These are phyloP conservation scores for Paraphysoderma sedebokerense DNA, from an alignment of 371 early-diverging fungal genomes.

Conservation along the genomic window DNA sequence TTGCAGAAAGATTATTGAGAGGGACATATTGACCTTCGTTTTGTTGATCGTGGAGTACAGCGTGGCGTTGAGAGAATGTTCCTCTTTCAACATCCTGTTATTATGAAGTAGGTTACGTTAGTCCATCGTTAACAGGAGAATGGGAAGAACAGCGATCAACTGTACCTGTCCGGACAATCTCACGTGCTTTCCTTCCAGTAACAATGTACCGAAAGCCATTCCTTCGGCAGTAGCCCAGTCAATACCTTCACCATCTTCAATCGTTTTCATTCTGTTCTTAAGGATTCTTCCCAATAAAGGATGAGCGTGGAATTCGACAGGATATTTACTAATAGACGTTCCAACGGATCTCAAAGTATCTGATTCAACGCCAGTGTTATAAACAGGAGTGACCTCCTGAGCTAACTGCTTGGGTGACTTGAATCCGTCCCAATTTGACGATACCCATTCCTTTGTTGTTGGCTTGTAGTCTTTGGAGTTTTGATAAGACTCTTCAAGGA, in stretches of 20 bases:
- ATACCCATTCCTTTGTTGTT: conserved; percentile 76
- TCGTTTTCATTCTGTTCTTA: conserved; percentile 57
- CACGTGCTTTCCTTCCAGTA: conserved; percentile 77
- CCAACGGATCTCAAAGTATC: conserved; percentile 67
- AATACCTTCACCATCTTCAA: conserved; percentile 55
- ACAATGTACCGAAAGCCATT: conserved; percentile 80
- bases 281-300: conserved; percentile 71
- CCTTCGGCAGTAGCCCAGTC: conserved; percentile 96
- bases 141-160: too few species aligned
- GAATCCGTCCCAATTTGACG: conserved; percentile 77
- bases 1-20: conserved; percentile 61
- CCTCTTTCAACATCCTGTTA: conserved; percentile 83
- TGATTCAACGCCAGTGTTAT: neutral
- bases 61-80: conserved; percentile 95
- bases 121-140: neutral
- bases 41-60: conserved; percentile 82
- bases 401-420: conserved; percentile 72
- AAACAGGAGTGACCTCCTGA: conserved; percentile 27
- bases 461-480: conserved; percentile 78
- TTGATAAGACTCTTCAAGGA: conserved; percentile 77
- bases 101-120: neutral
- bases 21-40: conserved; percentile 50
- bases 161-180: conserved; percentile 73
- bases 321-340: conserved; percentile 54
- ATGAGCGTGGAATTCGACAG: conserved; percentile 73